Conservation (phyloP, 2,329 filamentous ascomycete genomes). For the Fusarium gaditjirri region DNA sequence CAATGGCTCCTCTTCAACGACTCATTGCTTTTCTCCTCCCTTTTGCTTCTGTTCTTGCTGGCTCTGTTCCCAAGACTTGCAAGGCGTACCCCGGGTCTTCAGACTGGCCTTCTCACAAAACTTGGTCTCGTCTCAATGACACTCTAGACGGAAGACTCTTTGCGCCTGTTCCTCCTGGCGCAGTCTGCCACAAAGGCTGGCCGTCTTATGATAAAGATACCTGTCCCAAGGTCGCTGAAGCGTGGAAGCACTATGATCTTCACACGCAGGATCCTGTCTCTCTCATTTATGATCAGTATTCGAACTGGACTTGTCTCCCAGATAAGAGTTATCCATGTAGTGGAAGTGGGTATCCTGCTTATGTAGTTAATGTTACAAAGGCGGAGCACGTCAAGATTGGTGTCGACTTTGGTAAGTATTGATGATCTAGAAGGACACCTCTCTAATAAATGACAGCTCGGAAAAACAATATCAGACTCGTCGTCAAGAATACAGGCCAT, state of each 20-base stretch:
- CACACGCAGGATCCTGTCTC: conserved; percentile 48
- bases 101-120: conserved; percentile 58
- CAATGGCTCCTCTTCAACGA: conserved; percentile 15
- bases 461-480: conserved; percentile 55
- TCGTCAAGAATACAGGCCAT: conserved; percentile 55
- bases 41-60: background rate
- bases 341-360: conserved; percentile 49
- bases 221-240: conserved; percentile 45
- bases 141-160: conserved; percentile 57
- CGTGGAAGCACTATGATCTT: conserved; percentile 46
- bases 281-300: conserved; percentile 54
- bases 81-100: conserved; percentile 59
- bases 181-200: conserved; percentile 46
- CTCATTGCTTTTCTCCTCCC: background rate
- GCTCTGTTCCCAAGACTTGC: conserved; percentile 45
- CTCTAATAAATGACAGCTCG: conserved; percentile 45
- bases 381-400: conserved; percentile 48
- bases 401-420: conserved; percentile 55
- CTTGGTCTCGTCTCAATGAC: conserved; percentile 59
- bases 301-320: conserved; percentile 63
- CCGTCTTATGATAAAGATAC: conserved; percentile 39
- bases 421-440: background rate
- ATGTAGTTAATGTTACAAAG: conserved; percentile 50
- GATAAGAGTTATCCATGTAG: conserved; percentile 50
- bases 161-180: conserved; percentile 51